These are phyloP conservation scores for Cryomyces antarcticus DNA, from an alignment of 495 filamentous ascomycete genomes.

Conservation along the genomic window DNA sequence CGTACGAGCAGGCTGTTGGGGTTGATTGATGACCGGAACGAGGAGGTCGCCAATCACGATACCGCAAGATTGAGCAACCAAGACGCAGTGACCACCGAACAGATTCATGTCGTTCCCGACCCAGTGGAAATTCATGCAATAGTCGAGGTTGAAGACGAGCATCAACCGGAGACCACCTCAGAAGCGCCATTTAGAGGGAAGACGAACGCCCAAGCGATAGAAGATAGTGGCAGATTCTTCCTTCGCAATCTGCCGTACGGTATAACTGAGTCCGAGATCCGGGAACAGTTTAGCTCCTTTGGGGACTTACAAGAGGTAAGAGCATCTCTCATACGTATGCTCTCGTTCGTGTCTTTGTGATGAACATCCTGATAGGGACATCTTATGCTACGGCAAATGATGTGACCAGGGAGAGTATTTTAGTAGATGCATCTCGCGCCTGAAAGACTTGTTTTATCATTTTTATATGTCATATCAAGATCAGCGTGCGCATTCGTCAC, in stretches of 20 bases:
- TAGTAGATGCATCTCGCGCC: constrained; percentile 59
- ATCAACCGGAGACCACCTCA: neutral
- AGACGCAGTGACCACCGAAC: neutral
- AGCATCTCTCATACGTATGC: neutral
- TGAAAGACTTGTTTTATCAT: constrained; percentile 18
- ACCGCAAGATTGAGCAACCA: neutral
- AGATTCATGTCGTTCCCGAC: neutral
- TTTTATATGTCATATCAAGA: constrained; percentile 7
- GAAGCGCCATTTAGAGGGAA: neutral
- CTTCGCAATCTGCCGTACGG: constrained; percentile 75
- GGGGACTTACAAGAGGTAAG: constrained; percentile 78
- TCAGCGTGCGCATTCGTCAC: neutral
- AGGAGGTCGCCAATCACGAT: neutral
- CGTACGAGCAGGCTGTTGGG: constrained; percentile 81
- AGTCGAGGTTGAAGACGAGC: constrained; percentile 14
- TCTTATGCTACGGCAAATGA: constrained; percentile 61
- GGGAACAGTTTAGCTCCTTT: constrained; percentile 43
- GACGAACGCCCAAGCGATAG: constrained; percentile 24
- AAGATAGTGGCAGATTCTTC: constrained; percentile 52
- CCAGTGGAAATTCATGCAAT: constrained; percentile 3
- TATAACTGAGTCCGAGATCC: constrained; percentile 56
- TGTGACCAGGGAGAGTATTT: constrained; percentile 44
- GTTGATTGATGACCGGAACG: constrained; percentile 48
- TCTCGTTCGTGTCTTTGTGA: constrained; percentile 37
- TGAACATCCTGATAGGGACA: constrained; percentile 99